Conservation (phyloP, 768 basidiomycete species). For the Pluteus cervinus region DNA sequence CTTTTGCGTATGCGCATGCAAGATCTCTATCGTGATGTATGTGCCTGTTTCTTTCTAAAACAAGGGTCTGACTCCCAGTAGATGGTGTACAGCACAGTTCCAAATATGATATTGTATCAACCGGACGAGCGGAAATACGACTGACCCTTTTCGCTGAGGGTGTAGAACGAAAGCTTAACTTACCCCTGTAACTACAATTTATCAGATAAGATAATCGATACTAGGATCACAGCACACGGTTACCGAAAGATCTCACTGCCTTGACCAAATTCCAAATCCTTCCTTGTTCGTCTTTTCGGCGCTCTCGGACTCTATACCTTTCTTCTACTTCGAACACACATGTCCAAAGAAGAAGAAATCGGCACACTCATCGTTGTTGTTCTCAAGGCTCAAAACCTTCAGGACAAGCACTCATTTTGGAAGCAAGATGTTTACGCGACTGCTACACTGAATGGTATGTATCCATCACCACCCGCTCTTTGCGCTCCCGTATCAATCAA, state of each 20-base stretch:
- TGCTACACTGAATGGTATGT: constrained; percentile 46
- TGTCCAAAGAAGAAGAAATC: constrained; percentile 39
- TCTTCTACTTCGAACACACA: constrained; percentile 3
- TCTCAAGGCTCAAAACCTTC: constrained; percentile 78
- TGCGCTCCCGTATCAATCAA: not conserved
- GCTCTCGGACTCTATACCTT: constrained; percentile 1
- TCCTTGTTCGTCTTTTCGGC: too few species aligned
- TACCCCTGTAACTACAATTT: too few species aligned
- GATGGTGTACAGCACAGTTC: constrained; percentile 47
- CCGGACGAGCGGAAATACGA: constrained; percentile 12
- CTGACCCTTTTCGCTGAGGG: constrained; percentile 1
- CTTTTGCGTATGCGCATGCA: constrained; percentile 53
- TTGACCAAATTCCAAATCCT: too few species aligned
- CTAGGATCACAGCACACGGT: too few species aligned
- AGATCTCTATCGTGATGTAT: constrained; percentile 50
- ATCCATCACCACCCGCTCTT: not conserved
- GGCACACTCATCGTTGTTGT: constrained; percentile 84
- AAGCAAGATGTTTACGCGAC: constrained; percentile 89
- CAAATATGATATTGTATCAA: constrained; percentile 48
- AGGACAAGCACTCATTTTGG: constrained; percentile 78
- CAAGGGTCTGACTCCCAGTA: constrained; percentile 19
- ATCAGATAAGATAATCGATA: too few species aligned
- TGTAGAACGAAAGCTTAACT: not conserved
- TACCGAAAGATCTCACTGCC: too few species aligned
- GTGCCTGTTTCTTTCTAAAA: constrained; percentile 9